Conservation (phyloP, 495 filamentous ascomycete genomes). For the Penicillium bialowiezense region DNA sequence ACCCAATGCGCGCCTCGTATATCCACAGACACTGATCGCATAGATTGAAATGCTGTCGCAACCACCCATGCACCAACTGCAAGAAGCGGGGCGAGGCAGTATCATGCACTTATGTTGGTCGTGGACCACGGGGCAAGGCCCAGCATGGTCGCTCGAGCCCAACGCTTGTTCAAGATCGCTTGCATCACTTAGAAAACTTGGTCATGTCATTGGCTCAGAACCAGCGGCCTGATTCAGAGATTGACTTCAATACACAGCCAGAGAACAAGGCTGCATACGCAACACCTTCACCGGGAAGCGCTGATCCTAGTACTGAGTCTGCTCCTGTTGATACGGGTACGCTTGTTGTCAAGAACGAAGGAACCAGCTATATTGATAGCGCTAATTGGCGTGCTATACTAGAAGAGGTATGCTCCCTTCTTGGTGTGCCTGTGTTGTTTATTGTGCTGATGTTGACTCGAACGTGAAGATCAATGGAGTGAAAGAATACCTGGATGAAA, state of each 20-base stretch:
- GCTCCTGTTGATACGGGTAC: constrained; percentile 48
- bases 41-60: constrained; percentile 54
- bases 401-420: constrained; percentile 41
- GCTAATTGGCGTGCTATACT: constrained; percentile 51
- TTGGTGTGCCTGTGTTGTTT: neutral
- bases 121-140: constrained; percentile 32
- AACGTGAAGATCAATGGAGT: constrained; percentile 38
- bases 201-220: constrained; percentile 45
- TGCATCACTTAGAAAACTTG: constrained; percentile 52
- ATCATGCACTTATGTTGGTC: constrained; percentile 43
- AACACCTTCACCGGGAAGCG: constrained; percentile 49
- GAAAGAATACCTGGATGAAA: constrained; percentile 26
- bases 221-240: constrained; percentile 19
- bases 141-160: constrained; percentile 33
- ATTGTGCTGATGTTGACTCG: constrained; percentile 3
- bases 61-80: constrained; percentile 49
- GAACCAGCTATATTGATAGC: constrained; percentile 47
- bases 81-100: constrained; percentile 42
- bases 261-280: constrained; percentile 5
- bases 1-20: neutral
- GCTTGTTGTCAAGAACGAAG: constrained; percentile 59
- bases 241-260: constrained; percentile 10
- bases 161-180: constrained; percentile 42
- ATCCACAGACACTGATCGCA: neutral
- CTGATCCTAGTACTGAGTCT: constrained; percentile 60